A percentile compares a stretch with the other conserved stretches of the same genome.
These are phyloP conservation scores for Aspergillus fischeri DNA, from an alignment of 2,329 filamentous ascomycete genomes.

Conservation along the genomic window DNA sequence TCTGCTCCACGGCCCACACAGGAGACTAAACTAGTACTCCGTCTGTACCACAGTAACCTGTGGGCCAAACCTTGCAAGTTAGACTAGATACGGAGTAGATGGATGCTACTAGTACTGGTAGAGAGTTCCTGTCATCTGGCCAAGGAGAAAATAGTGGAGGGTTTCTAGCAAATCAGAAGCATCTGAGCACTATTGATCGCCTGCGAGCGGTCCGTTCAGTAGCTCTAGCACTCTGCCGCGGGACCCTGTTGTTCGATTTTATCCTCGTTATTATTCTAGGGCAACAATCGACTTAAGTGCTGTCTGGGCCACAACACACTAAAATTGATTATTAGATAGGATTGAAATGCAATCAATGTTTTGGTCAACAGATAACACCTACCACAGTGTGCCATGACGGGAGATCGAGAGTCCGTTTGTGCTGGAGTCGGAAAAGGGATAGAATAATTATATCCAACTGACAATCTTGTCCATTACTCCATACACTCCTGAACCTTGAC, in stretches of 20 bases:
- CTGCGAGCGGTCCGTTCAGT: constrained; percentile 18
- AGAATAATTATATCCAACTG: neutral
- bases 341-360: neutral
- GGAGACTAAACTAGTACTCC: neutral
- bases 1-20: neutral
- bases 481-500: neutral
- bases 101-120: neutral
- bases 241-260: constrained; percentile 7
- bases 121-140: neutral
- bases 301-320: too few relatives aligned
- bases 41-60: neutral
- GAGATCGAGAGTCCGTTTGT: neutral
- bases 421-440: neutral
- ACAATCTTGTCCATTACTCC: neutral
- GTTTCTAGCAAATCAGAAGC: constrained; percentile 7
- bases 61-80: too few relatives aligned
- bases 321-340: too few relatives aligned
- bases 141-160: neutral
- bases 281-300: neutral
- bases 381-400: too few relatives aligned
- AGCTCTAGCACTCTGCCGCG: constrained; percentile 8
- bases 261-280: neutral
- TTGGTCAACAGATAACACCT: neutral
- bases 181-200: constrained; percentile 13
- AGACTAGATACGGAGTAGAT: too few relatives aligned